phyloP scores from a whole-genome alignment of 495 filamentous ascomycete genomes.

The Daldinia grandis region DNA sequence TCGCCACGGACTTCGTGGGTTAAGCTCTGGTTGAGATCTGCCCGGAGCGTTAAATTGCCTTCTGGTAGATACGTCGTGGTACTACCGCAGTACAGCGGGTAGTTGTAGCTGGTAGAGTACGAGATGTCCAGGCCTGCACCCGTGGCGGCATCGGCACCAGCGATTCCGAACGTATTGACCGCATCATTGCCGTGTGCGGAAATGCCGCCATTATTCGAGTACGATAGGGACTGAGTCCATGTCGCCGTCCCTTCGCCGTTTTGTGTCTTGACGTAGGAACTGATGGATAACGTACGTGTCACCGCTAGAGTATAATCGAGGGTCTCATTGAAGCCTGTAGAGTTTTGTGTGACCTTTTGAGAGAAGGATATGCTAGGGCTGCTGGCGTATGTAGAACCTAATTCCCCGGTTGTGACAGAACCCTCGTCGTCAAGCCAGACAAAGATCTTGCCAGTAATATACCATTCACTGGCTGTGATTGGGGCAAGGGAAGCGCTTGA shows the following conservation, averaged over 20 bases:
- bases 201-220: conserved; percentile 66
- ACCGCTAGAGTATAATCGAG: conserved; percentile 68
- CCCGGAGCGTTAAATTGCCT: conserved; percentile 68
- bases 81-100: conserved; percentile 70
- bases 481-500: conserved; percentile 61
- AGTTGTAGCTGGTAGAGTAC: conserved; percentile 63
- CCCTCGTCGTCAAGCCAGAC: conserved; percentile 71
- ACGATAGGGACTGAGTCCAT: conserved; percentile 73
- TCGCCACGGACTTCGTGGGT: conserved; percentile 60
- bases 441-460: conserved; percentile 86
- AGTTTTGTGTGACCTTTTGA: conserved; percentile 54
- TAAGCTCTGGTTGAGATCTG: conserved; percentile 67
- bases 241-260: conserved; percentile 47
- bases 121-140: conserved; percentile 39
- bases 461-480: conserved; percentile 74
- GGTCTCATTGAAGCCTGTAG: conserved; percentile 67
- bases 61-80: conserved; percentile 54
- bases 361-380: conserved; percentile 50
- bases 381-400: conserved; percentile 18
- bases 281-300: conserved; percentile 63
- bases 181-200: conserved; percentile 67
- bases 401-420: conserved; percentile 65
- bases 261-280: conserved; percentile 62
- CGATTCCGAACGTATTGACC: conserved; percentile 67
- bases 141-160: conserved; percentile 64